phyloP scores from a whole-genome alignment of 345 rosid species.

The Eucalyptus polybractea region DNA sequence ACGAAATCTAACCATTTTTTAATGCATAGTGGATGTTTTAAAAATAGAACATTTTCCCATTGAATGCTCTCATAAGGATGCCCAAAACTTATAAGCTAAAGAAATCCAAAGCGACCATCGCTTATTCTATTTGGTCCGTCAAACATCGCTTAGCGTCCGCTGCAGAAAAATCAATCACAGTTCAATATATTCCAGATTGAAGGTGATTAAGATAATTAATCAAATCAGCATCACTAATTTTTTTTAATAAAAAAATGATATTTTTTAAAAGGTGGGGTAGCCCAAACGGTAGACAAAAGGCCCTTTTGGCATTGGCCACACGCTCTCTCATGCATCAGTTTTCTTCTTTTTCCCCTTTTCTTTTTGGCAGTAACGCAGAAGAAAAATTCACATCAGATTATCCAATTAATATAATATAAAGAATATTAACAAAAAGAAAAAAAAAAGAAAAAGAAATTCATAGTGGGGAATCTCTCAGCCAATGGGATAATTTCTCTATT shows the following conservation, averaged over 20 bases:
- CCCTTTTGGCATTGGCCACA: background rate
- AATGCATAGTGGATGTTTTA: background rate
- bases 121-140: background rate
- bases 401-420: background rate
- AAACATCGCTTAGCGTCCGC: background rate
- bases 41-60: background rate
- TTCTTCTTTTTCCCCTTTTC: background rate
- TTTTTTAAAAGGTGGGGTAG: background rate
- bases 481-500: background rate
- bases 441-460: background rate
- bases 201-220: background rate
- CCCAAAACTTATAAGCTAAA: background rate
- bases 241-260: background rate
- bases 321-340: background rate
- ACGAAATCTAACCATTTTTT: background rate
- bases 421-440: background rate
- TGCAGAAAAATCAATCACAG: background rate
- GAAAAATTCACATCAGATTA: background rate
- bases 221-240: background rate
- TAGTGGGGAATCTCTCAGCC: background rate
- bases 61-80: accelerated
- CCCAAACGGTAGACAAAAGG: background rate
- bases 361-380: background rate
- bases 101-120: background rate
- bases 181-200: background rate